Conservation (phyloP, 495 filamentous ascomycete genomes). For the Halenospora varia region DNA sequence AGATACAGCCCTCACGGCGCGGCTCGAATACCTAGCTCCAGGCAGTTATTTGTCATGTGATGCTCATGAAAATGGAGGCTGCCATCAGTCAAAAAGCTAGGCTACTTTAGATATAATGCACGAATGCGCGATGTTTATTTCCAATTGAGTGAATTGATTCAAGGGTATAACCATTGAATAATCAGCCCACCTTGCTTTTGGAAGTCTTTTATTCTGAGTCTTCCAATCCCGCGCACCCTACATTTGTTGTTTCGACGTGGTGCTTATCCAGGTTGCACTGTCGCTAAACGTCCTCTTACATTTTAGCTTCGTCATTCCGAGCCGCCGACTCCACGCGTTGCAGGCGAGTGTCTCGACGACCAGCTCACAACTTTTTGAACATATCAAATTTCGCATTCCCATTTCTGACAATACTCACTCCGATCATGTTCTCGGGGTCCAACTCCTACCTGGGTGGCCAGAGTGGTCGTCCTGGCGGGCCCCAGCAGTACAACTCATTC, state of each 20-base stretch:
- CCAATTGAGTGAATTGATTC: not conserved
- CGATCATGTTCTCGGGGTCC: slow-evolving; percentile 80
- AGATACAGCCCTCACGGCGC: not conserved
- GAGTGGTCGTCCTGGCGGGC: slow-evolving; percentile 66
- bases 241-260: not conserved
- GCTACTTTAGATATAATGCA: not conserved
- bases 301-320: not conserved
- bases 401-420: not conserved
- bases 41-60: not conserved
- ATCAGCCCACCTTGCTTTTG: no score
- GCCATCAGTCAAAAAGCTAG: not conserved
- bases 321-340: not conserved
- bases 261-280: not conserved
- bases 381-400: not conserved
- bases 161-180: no score
- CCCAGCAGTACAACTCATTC: slow-evolving; percentile 46
- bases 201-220: no score
- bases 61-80: not conserved
- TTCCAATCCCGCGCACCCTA: no score
- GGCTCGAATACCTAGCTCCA: not conserved
- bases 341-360: not conserved
- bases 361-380: not conserved
- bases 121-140: not conserved
- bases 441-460: slow-evolving; percentile 78
- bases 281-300: not conserved